These are phyloP conservation scores for Trichoderma arundinaceum DNA, from an alignment of 2,329 filamentous ascomycete species.

Conservation along the genomic window DNA sequence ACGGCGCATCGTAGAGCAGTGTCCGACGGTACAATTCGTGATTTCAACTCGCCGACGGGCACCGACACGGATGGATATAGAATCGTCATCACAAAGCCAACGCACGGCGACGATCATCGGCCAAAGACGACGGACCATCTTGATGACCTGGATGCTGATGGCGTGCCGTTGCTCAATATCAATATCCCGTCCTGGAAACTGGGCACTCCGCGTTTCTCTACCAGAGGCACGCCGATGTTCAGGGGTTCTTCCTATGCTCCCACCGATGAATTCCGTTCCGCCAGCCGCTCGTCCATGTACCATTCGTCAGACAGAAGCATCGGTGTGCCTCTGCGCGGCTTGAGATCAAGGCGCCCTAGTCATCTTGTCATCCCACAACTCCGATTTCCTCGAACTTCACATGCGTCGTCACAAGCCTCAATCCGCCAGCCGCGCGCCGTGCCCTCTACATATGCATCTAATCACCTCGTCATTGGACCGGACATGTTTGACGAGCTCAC, in stretches of 20 bases:
- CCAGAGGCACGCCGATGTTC: constrained; percentile 75
- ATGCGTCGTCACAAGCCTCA: constrained; percentile 44
- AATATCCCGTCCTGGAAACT: constrained; percentile 84
- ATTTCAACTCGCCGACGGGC: constrained; percentile 59
- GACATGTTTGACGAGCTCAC: constrained; percentile 83
- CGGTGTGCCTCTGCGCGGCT: constrained; percentile 38
- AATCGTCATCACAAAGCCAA: constrained; percentile 77
- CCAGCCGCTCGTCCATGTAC: constrained; percentile 57
- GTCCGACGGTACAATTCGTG: constrained; percentile 79
- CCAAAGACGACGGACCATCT: constrained; percentile 68
- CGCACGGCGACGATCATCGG: constrained; percentile 55
- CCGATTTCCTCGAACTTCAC: constrained; percentile 39
- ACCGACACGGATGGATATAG: constrained; percentile 73
- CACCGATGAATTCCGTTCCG: constrained; percentile 72
- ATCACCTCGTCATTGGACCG: constrained; percentile 64
- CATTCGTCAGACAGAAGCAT: constrained; percentile 45
- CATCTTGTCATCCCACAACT: constrained; percentile 48
- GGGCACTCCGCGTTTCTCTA: constrained; percentile 80
- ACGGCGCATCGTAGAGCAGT: constrained; percentile 65
- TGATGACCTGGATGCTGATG: constrained; percentile 57
- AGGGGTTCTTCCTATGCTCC: constrained; percentile 82
- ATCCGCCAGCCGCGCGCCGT: constrained; percentile 49
- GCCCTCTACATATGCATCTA: constrained; percentile 56
- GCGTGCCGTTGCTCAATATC: constrained; percentile 68
- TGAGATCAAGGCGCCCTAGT: constrained; percentile 46